Evolutionary conservation across 164 flowering plant species (phyloP), one percentile per base, ranked within the genome.

Genomic region (Litsea cubeba): DNA sequence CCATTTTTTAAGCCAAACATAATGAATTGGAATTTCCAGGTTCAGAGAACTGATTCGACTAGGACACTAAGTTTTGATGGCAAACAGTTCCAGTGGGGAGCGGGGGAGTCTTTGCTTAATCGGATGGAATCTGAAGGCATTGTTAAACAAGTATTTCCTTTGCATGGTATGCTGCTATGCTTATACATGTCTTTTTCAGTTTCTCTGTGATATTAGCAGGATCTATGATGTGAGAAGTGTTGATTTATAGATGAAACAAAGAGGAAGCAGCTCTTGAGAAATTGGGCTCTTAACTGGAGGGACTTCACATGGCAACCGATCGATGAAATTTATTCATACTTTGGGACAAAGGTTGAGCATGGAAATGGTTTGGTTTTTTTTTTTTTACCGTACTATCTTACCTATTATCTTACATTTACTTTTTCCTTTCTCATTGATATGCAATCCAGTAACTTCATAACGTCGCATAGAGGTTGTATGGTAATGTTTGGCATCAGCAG

Each of bases 131-230:
- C 85, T 25, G 83, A 85, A 80, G 87, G 88, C 74, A 77, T 93
- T 69, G 87, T 90, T 73, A 91, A 88, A 72, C 85, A 86, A 79
- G 88, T 93, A 8, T 93, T 90, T 74, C 98, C 98, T 40, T 68
- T 95, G 76, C 99, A 95, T 81, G 99, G 99, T 95, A 87, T 77
- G 86, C 25, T 81, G 99, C 98, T 95, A 87, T 77, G 86, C 25
- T 68, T 71, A 25, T 24, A 68, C 78, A 49, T 25, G 76, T 73
- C 57, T 72, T 25, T n/a, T 71, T 66, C 24, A 20, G 64, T 12
- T 2, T 49, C 25, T 30, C 10, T 76, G 64, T 23, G 3, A 25
- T 62, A 65, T 40, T 75, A 26, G 63, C 30, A 57, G 77, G 65
- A 26, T 72, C 60, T 75, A 71, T 79, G 69, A 23, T 32, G 71